Evolutionary conservation across 108 stramenopile genomes (phyloP).

Genomic region (Cyclostephanos invisitatus): DNA sequence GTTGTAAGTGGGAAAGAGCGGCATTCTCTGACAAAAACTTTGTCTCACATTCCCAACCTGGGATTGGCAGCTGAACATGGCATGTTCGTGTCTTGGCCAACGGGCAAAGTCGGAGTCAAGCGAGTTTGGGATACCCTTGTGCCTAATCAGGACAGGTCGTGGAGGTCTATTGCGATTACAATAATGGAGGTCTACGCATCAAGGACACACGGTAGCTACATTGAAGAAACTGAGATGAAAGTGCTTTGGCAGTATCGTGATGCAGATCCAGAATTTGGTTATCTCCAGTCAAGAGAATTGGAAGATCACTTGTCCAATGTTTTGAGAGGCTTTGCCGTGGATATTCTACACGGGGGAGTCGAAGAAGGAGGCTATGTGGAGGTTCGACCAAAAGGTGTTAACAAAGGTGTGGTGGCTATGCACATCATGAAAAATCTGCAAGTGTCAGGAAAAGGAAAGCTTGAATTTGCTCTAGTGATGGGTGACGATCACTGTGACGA

Average conservation of each 20-base stretch:
- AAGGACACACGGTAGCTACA: conserved; percentile 90
- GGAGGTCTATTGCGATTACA: conserved; percentile 80
- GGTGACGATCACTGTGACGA: conserved; percentile 96
- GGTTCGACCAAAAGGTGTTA: conserved; percentile 85
- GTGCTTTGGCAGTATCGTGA: conserved; percentile 96
- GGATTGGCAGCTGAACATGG: conserved; percentile 93
- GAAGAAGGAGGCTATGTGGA: conserved; percentile 89
- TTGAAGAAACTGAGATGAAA: conserved; percentile 92
- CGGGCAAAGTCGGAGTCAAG: conserved; percentile 55
- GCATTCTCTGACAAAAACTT: conserved; percentile 75
- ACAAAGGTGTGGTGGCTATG: conserved; percentile 89
- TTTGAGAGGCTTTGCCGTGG: conserved; percentile 88
- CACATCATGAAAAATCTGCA: conserved; percentile 71
- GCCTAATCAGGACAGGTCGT: conserved; percentile 88
- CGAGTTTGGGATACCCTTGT: conserved; percentile 85
- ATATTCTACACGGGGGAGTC: conserved; percentile 91
- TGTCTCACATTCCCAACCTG: conserved; percentile 80
- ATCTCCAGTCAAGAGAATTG: conserved; percentile 91
- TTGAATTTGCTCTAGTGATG: conserved; percentile 86
- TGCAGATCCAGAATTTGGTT: conserved; percentile 98
- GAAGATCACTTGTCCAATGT: conserved; percentile 95
- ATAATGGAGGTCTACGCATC: conserved; percentile 95
- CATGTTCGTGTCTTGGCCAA: conserved; percentile 93
- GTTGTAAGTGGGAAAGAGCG: conserved; percentile 90
- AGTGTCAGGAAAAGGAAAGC: conserved; percentile 47